phyloP scores from a whole-genome alignment of 1,284 basidiomycete species.

The Crucibulum cyathiforme region DNA sequence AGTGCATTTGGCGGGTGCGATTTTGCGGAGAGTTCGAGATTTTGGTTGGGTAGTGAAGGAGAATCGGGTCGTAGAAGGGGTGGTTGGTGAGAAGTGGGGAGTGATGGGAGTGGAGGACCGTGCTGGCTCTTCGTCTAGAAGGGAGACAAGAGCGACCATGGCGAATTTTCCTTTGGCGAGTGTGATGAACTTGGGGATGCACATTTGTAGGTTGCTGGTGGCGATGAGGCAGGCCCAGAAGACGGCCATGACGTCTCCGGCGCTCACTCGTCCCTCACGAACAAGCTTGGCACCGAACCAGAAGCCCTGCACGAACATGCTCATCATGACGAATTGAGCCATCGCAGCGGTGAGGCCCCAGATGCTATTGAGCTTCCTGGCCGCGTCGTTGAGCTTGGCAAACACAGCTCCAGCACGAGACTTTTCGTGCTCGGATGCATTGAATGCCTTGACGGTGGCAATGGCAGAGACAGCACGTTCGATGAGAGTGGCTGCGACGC shows the following conservation, averaged over 20 bases:
- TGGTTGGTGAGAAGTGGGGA: constrained; percentile 11
- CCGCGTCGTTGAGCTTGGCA: constrained; percentile 50
- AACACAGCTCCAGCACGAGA: constrained; percentile 59
- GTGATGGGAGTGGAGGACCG: constrained; percentile 15
- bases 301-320: not conserved
- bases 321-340: not conserved
- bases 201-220: constrained; percentile 64
- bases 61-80: constrained; percentile 9
- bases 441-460: constrained; percentile 94
- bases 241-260: constrained; percentile 72
- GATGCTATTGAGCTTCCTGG: constrained; percentile 32
- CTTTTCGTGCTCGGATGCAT: constrained; percentile 72
- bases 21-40: constrained; percentile 55
- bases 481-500: constrained; percentile 78
- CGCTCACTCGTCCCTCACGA: constrained; percentile 53
- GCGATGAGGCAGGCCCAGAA: constrained; percentile 80
- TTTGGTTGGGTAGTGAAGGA: constrained; percentile 25
- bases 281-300: too few species aligned
- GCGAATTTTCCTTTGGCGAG: constrained; percentile 66
- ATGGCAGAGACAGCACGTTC: constrained; percentile 84
- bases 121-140: not conserved
- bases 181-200: constrained; percentile 80
- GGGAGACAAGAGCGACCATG: not conserved
- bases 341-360: not conserved
- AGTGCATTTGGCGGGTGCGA: constrained; percentile 60